Percentiles rank a stretch among this genome's conserved stretches.
These are phyloP conservation scores for Dendrobium huoshanense DNA, from an alignment of 106 monocot species.

Conservation along the genomic window DNA sequence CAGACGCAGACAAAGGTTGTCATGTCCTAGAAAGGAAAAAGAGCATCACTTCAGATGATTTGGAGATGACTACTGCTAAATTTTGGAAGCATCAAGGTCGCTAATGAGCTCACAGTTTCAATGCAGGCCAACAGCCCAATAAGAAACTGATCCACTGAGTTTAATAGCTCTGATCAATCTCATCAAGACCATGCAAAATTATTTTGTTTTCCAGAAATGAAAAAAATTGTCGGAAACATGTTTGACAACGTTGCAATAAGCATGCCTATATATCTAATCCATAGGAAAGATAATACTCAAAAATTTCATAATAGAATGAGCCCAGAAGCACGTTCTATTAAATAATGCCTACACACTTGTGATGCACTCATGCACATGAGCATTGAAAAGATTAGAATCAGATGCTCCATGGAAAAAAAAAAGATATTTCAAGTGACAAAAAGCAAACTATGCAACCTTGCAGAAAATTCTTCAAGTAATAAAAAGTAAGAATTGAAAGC, in stretches of 20 bases:
- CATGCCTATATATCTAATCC: too few species aligned
- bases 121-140: background rate
- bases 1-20: conserved; percentile 67
- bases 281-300: too few species aligned
- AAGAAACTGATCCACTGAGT: background rate
- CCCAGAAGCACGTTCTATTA: background rate
- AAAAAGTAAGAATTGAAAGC: too few species aligned
- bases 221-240: background rate
- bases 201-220: background rate
- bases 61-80: background rate
- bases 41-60: background rate
- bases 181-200: background rate
- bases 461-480: too few species aligned
- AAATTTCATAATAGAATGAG: background rate
- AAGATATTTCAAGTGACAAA: too few species aligned
- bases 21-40: conserved; percentile 29
- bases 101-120: background rate
- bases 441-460: too few species aligned
- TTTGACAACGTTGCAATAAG: too few species aligned
- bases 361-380: background rate
- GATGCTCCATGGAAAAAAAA: background rate
- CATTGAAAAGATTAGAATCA: background rate
- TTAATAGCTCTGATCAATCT: background rate
- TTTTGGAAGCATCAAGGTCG: background rate
- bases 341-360: background rate